phyloP scores from a whole-genome alignment of 78 protist species.

The Emiliania huxleyi region DNA sequence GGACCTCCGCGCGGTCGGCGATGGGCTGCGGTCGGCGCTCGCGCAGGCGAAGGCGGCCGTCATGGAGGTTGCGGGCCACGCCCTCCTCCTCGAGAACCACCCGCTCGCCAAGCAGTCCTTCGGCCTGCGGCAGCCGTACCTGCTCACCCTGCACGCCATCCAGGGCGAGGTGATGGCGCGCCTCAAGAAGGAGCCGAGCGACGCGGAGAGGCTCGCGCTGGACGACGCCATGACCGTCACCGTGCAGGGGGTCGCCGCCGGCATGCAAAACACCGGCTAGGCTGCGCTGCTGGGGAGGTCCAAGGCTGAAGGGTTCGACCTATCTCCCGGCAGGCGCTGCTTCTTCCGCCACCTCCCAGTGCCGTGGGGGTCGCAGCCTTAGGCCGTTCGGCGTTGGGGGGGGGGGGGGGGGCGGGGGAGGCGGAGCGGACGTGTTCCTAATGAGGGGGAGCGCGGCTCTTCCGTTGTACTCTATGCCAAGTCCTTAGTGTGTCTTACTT shows the following conservation, averaged over 20 bases:
- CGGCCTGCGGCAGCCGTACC: not conserved
- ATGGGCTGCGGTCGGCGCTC: not conserved
- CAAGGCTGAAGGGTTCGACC: too few species aligned
- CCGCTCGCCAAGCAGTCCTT: not conserved
- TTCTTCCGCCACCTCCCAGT: too few species aligned
- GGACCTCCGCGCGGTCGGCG: not conserved
- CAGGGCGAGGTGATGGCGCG: not conserved
- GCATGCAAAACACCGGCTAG: constrained; percentile 45
- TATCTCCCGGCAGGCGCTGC: too few species aligned
- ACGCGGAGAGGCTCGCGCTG: not conserved
- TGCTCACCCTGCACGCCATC: not conserved
- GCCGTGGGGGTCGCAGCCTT: too few species aligned
- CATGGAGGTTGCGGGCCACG: not conserved
- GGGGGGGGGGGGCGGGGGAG: too few species aligned
- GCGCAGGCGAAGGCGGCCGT: not conserved
- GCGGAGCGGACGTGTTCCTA: too few species aligned
- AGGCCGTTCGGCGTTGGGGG: too few species aligned
- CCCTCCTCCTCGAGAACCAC: not conserved
- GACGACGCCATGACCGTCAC: not conserved
- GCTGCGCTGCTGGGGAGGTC: too few species aligned
- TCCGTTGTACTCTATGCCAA: too few species aligned
- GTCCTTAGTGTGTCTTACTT: too few species aligned
- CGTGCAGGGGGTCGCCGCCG: constrained; percentile 40
- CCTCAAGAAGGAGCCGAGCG: not conserved
- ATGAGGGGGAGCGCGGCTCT: too few species aligned